Percentiles rank a stretch among this genome's conserved stretches.
Evolutionary conservation across 2,329 filamentous ascomycete genomes (phyloP).

Genomic region (Ophiosphaerella herpotricha): DNA sequence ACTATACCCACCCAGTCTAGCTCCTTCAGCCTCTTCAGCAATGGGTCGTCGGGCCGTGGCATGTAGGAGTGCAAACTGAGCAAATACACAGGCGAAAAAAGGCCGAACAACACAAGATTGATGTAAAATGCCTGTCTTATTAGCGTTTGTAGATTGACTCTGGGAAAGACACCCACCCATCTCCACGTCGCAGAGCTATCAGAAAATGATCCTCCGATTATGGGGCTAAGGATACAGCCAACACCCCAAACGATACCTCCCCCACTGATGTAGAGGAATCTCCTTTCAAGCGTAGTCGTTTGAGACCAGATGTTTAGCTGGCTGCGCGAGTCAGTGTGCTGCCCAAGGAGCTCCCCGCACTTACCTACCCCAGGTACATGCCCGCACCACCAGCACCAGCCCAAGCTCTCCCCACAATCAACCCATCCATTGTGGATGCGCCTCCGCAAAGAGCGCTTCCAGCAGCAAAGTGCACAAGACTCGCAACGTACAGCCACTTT

Average conservation of each 20-base stretch:
- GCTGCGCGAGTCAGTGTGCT: conserved; percentile 8
- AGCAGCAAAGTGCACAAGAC: conserved; percentile 28
- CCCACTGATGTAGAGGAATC: conserved; percentile 38
- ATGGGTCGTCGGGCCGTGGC: background rate
- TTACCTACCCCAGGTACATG: conserved; percentile 33
- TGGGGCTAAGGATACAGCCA: conserved; percentile 44
- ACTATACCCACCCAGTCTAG: conserved; percentile 48
- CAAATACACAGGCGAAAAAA: conserved; percentile 43
- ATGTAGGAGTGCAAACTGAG: conserved; percentile 11
- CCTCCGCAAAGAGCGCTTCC: conserved; percentile 42
- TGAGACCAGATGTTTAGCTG: conserved; percentile 20
- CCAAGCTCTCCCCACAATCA: conserved; percentile 51
- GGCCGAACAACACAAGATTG: conserved; percentile 56
- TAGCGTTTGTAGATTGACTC: background rate
- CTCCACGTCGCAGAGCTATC: conserved; percentile 2
- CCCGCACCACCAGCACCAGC: conserved; percentile 53
- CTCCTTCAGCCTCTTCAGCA: conserved; percentile 2
- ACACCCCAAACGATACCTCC: conserved; percentile 49
- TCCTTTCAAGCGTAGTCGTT: conserved; percentile 35
- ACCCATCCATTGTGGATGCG: conserved; percentile 33
- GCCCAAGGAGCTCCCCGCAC: conserved; percentile 28
- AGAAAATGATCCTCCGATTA: conserved; percentile 40
- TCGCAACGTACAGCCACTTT: conserved; percentile 45
- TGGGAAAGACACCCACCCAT: background rate
- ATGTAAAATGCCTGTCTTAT: conserved; percentile 54